phyloP scores from a whole-genome alignment of 371 early-diverging fungal species.

The Zopfochytrium polystomum region DNA sequence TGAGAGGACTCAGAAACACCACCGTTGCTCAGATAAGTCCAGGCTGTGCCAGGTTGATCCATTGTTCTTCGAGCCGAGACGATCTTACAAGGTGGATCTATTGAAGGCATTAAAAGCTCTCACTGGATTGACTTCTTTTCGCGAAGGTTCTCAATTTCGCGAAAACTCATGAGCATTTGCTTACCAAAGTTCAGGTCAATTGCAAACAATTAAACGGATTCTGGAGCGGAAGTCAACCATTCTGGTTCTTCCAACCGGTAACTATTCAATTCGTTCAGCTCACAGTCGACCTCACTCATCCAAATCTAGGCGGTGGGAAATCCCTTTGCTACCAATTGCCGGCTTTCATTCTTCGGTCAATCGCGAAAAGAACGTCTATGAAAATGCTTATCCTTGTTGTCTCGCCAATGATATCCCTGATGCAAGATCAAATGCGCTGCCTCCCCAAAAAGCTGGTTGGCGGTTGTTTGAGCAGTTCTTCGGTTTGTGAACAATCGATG shows the following conservation, averaged over 20 bases:
- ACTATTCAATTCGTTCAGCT: background rate
- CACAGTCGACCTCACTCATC: background rate
- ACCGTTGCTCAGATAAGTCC: background rate
- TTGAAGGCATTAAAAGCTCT: constrained; percentile 36
- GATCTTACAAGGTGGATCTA: constrained; percentile 30
- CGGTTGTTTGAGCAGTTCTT: constrained; percentile 47
- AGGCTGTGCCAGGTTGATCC: background rate
- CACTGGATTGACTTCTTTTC: constrained; percentile 24
- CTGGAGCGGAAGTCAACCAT: constrained; percentile 51
- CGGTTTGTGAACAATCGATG: background rate
- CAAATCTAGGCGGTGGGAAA: constrained; percentile 66
- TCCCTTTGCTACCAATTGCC: constrained; percentile 78
- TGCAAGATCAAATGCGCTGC: constrained; percentile 76
- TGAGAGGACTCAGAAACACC: no score
- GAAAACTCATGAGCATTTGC: background rate
- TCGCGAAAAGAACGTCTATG: constrained; percentile 16
- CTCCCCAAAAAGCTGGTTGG: constrained; percentile 63
- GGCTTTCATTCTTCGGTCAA: constrained; percentile 52
- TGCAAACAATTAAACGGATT: constrained; percentile 47
- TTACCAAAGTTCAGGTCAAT: constrained; percentile 39
- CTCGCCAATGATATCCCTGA: constrained; percentile 76
- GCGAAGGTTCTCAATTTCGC: constrained; percentile 10
- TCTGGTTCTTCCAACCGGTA: constrained; percentile 59
- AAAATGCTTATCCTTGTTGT: constrained; percentile 63
- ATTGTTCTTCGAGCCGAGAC: background rate